Evolutionary conservation across 768 basidiomycete genomes (phyloP), one percentile per base, ranked within the genome.

Genomic region (Tricholomella constricta): DNA sequence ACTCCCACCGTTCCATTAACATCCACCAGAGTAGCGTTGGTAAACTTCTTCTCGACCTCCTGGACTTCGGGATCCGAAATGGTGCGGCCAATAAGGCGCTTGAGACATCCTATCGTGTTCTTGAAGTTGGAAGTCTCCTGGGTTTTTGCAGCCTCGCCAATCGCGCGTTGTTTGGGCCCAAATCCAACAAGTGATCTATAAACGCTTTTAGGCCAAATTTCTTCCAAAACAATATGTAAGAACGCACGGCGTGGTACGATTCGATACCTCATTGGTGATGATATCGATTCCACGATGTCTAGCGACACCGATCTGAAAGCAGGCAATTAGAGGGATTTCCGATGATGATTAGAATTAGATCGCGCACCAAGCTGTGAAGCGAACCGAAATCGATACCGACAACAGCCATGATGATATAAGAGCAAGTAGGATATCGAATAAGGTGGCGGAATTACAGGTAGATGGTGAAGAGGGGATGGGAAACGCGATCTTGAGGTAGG

Each of bases 51-150:
- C 80, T 99, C 97, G 51, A 86, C 72, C 34, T 88, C 78, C 65
- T 85, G 79, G 52, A 95, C 79, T 69, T 98, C 94, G 10, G 88
- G 76, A 71, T 98, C 96, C 38, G 76, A 69, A 58, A 89, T 61
- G 25, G 88, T 84, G 45, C 95, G 83, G 8, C 95, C 96, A 60
- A 97, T 78, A 35, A 98, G 81, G 19, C 95, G 84, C 72, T 98
- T 98, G 64, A 98, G 77, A 0, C 84, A 88, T 36, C 97, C 97
- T 67, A 97, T 80, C 22, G 97, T 98, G 78, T 98, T 99, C 73
- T 85, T 90, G 82, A 94, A 98, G 75, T 98, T 98, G 61, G 94
- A 95, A 14, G 89, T 97, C 73, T 98, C 96, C 62, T 95, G 92
- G 0, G 91, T 98, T 79, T 98, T 99, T 62, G 95, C 96, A 17